Percentiles rank a stretch among this genome's conserved stretches.
Conservation (phyloP, 176 grass and related monocot species). For the Cocos nucifera region DNA sequence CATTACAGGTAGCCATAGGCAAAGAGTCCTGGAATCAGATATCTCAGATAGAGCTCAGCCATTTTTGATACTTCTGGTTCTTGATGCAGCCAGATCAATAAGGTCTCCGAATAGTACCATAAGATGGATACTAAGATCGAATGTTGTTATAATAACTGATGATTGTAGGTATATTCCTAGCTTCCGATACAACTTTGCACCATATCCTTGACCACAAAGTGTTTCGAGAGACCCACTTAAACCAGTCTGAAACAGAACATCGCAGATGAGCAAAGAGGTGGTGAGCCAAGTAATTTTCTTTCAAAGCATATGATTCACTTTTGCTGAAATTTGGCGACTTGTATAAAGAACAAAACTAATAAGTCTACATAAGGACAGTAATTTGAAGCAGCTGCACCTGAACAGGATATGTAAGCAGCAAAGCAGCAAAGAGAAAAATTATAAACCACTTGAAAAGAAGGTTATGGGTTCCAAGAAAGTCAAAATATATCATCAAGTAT, state of each 20-base stretch:
- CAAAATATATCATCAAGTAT: no score
- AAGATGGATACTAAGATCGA: conserved; percentile 41
- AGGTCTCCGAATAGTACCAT: conserved; percentile 62
- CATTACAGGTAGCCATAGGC: conserved; percentile 60
- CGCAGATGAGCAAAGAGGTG: no score
- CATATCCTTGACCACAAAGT: conserved; percentile 75
- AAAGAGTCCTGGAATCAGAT: conserved; percentile 48
- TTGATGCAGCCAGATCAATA: conserved; percentile 52
- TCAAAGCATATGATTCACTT: no score
- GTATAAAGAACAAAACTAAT: no score
- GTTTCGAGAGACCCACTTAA: conserved; percentile 82
- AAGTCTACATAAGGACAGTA: no score
- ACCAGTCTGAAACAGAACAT: conserved; percentile 37
- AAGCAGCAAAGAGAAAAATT: no score
- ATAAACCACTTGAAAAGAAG: no score
- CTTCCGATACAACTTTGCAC: conserved; percentile 52
- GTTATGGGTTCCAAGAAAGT: no score
- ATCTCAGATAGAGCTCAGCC: conserved; percentile 41
- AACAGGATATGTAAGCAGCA: no score
- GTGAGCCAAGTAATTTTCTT: no score
- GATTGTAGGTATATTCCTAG: conserved; percentile 75
- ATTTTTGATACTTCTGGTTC: conserved; percentile 45
- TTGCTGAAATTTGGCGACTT: no score
- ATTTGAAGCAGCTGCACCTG: no score
- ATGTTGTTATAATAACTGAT: conserved; percentile 39